Evolutionary conservation across 805 yeast genomes (phyloP), one percentile per base, ranked within the genome.

Genomic region (Wickerhamiella vanderwaltii): DNA sequence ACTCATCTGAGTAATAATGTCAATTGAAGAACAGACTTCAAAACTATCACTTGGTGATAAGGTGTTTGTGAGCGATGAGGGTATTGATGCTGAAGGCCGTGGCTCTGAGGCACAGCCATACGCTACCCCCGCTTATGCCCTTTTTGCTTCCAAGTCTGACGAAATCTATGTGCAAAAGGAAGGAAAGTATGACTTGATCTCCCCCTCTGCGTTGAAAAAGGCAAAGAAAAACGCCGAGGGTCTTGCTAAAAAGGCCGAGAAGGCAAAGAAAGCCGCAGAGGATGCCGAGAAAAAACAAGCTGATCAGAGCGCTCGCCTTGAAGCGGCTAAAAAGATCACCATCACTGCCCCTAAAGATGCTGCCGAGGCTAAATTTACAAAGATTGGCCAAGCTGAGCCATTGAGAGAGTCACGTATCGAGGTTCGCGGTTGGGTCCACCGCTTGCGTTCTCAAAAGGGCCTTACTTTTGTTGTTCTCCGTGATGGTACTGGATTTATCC

Each of bases 161-260:
- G 74, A 73, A 54, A 57, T 81, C 29, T 65, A 71, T 33, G 72
- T 79, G 29, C 75, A 68, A 63, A 79, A 77, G 51, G 65, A 65
- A 29, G 73, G 70, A 30, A 76, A 63, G 23, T 88, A 72, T 58
- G 72, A 66, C 51, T 88, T 80, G 54, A 87, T 93, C 57, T 69
- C 86, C 13, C 85, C 95, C 4, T 77, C 93, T 41, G 96, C 95
- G 5, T 66, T 88, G 58, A 91, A 91, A 67, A 91, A 88, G 66
- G 96, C 97, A 53, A 84, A 83, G 63, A 91, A 91, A 62, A 96
- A 95, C 46, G 91, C 81, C 44, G 96, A 87, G 25, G 88, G 94
- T 4, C 67, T 91, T 49, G 84, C 75, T 64, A 88, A 87, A 67
- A 81, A 78, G 62, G 72, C 68, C 40, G 85, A 77, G 48, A 80